Evolutionary conservation across 192 early-diverging fungal species (phyloP), one percentile per base, ranked within the genome.

Genomic region (Chytriomyces hyalinus): DNA sequence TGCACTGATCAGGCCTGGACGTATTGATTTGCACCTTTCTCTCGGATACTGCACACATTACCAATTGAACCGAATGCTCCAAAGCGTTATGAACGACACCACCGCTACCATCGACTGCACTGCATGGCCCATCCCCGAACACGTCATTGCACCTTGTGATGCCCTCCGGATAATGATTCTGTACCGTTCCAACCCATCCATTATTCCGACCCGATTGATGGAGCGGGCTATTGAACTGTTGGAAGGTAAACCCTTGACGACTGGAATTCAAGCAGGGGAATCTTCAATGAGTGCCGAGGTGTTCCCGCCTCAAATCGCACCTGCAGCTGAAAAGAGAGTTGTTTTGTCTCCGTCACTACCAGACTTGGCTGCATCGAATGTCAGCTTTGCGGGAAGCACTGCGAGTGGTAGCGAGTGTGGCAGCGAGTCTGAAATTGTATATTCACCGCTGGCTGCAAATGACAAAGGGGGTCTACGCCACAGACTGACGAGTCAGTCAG

Each of bases 11-110:
- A 80, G 90, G 22, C 86, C 90, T 15, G 90, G 89, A 62, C 84
- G 90, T 24, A 91, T 91, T 80, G 90, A 91, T 71, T 28, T 91
- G n/a, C 87, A 88, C 73, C 71, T 91, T 10, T 80, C 88, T 59
- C 79, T 91, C n/a, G 85, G 81, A 2, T 88, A 90, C 81, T 83
- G 82, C 36, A 91, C 90, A 26, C 84, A 82, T 70, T 88, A 91
- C 81, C 90, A 91, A 69, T 82, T 91, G 24, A 65, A 73, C 26
- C 73, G 80, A 4, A 91, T 91, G 80, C 89, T 79, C 78, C 47
- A 77, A 28, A 73, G 79, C 48, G 86, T 90, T 8, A 67, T 81
- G 65, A 80, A 87, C 24, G 80, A 83, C 49, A 51, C 65, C 22
- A 47, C 61, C 7, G 80, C 71, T 17, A 24, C 8, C 26, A 28